These are phyloP conservation scores for Meyerozyma smithsonii DNA, from an alignment of 1,139 yeast species.

Conservation along the genomic window DNA sequence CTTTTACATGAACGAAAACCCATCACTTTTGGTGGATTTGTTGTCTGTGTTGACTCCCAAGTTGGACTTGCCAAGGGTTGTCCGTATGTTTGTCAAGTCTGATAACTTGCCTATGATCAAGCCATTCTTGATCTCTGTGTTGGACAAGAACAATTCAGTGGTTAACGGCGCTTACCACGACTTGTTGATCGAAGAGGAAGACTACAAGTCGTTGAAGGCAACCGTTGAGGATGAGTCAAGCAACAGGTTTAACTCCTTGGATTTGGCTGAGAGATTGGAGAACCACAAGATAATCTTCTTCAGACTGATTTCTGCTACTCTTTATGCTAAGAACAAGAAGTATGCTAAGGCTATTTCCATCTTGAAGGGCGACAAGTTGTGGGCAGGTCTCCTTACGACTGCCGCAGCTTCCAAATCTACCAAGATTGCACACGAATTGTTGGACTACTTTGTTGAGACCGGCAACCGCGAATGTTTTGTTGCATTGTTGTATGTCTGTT, in stretches of 20 bases:
- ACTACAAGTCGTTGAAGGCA: conserved; percentile 80
- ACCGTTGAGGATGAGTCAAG: conserved; percentile 76
- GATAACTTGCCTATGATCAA: conserved; percentile 95
- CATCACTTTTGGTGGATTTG: conserved; percentile 83
- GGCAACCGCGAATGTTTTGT: conserved; percentile 96
- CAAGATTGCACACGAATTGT: conserved; percentile 82
- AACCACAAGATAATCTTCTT: conserved; percentile 87
- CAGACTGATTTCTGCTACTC: conserved; percentile 92
- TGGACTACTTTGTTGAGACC: conserved; percentile 91
- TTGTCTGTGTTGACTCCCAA: conserved; percentile 84
- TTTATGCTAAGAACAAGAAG: conserved; percentile 91
- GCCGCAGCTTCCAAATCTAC: conserved; percentile 78
- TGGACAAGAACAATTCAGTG: conserved; percentile 83
- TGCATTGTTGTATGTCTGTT: conserved; percentile 83
- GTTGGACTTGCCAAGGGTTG: conserved; percentile 91
- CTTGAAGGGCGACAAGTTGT: conserved; percentile 85
- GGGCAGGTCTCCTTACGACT: conserved; percentile 92
- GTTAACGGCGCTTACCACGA: conserved; percentile 96
- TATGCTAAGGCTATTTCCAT: conserved; percentile 86
- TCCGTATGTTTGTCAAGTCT: conserved; percentile 88
- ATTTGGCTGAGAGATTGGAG: conserved; percentile 88
- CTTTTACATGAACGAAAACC: conserved; percentile 90
- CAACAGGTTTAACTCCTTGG: conserved; percentile 89
- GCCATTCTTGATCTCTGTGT: conserved; percentile 88
- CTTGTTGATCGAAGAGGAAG: conserved; percentile 92